Base-by-base conservation (phyloP, 495 filamentous ascomycete species). In the Filosporella fistucella region DNA sequence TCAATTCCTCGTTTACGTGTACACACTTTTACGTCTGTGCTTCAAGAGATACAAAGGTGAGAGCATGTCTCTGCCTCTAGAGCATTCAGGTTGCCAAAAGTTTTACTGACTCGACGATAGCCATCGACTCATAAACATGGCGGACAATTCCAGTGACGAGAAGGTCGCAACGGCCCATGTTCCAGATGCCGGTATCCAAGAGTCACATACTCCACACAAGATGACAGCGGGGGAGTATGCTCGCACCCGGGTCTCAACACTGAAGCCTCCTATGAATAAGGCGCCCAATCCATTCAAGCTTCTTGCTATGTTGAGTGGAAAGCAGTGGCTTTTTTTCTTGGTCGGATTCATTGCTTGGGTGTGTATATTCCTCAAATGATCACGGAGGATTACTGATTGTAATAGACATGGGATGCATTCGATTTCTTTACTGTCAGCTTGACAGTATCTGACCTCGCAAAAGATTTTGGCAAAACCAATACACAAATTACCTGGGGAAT, bases 351-450 rank as follows among this genome's bases (percentile, higher is more conserved):
- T 74, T 14, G 86, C 76, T 10, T 91, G 86, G 86, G 74, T 78
- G 57, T 34, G 69, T 59, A 1, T 30, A 9, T 40, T 7, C 26
- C 3, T 23, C 12, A 11, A 41, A 52, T 40, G 48, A 37, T 21
- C 3, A 3, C 12, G 14, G 29, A 32, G 10, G 11, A 16, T 17
- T 35, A 13, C 46, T 56, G 25, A 56, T 23, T 8, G 39, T 26
- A 8, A 36, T 23, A 79, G 79, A 80, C 82, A 0, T 91, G 88
- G 85, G 88, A 95, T 62, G 80, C 88, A 12, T 91, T 93, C 51
- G 89, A 95, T 60, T 95, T 95, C 72, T 95, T 95, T 71, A 91
- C 86, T 51, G 87, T 93, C 55, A 88, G 83, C 6, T 63, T 95
- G 45, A 89, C 87, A 0, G 79, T 88, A 17, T 64, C 66, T 4